Evolutionary conservation across 371 early-diverging fungal species (phyloP), one percentile per base, ranked within the genome.

Genomic region (Mucor piriformis): DNA sequence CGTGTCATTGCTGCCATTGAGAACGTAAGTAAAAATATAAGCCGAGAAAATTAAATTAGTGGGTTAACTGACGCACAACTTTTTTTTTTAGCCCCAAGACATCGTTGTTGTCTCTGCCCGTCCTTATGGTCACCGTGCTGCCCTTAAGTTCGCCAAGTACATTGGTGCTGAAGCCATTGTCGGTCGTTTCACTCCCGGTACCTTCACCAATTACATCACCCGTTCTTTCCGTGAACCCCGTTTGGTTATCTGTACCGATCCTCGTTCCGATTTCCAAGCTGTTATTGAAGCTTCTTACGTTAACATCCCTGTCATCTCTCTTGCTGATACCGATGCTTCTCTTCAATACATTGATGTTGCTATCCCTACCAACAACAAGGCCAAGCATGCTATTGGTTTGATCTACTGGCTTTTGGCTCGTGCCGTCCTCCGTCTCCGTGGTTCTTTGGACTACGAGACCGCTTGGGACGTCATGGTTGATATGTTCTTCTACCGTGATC

Each of bases 131-230:
- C 96, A 97, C 86, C 96, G 98, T 85, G 99, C 99, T 56, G 98
- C 94, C 61, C 85, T 96, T 54, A 99, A 98, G 91, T 99, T 94
- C 85, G 97, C 97, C 61, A 90, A 91, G 69, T 91, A 94, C 88
- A 97, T 95, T 66, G 97, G 97, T 66, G 93, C 95, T 61, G 96
- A 95, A 81, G 97, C 99, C 73, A 92, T 97, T 64, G 98, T 98
- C 58, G 99, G 99, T 79, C 93, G 99, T 75, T 99, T 98, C 93
- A 98, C 99, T 79, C 99, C 99, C 66, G 99, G 99, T 87, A 97
- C 95, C 78, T 99, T 99, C 89, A 99, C 99, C 78, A 99, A 99
- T 87, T 96, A 98, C 87, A 96, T 94, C 84, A 98, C 99, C 70
- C 96, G 95, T 74, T 83, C 94, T 67, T 96, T 98, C 90, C 92